Evolutionary conservation across 75 land plant genomes (phyloP), one percentile per base, ranked within the genome.

Genomic region (Pseudotsuga menziesii): DNA sequence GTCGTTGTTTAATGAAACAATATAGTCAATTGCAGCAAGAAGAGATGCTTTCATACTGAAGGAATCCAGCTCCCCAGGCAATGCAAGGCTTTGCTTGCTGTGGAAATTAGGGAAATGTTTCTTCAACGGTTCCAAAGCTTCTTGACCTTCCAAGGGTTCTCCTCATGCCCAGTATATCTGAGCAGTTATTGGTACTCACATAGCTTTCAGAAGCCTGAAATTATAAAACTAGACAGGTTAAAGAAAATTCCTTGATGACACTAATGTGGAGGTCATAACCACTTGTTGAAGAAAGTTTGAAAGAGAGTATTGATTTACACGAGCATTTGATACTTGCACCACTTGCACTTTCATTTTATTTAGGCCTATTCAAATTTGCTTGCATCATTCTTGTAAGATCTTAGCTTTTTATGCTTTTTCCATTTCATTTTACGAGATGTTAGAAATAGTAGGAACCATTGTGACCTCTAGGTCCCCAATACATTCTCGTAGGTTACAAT

Each of bases 1-100:
- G 75, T 93, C 92, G 62, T 92, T 93, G 80, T 82, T 83, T 57
- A 87, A 63, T 35, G 88, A 88, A 32, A 95, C 92, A 19, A 93
- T 80, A 84, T 93, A 95, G 78, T 95, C 98, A 56, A 95, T 83
- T 39, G 96, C 96, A 71, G 98, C 98, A 61, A 95, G 84, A 66
- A 85, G 76, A 29, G 98, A 95, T 5, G 94, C 83, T 61, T 81
- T 89, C 19, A 80, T 85, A 44, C 61, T 55, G 55, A 82, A 89
- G 4, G 94, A 91, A 16, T 80, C 86, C 44, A 95, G 85, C 80
- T 95, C 94, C 26, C 87, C 88, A 0, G 83, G 83, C 35, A 81
- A 54, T 8, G 92, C 90, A 56, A 95, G 80, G 72, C 52, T 84
- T n/a, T 88, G 85, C 79, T 91, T 95, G 77, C 90, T 93, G 82